Percentiles rank a stretch among this genome's conserved stretches.
phyloP scores from a whole-genome alignment of 805 yeast genomes.

The Ogataea minuta region DNA sequence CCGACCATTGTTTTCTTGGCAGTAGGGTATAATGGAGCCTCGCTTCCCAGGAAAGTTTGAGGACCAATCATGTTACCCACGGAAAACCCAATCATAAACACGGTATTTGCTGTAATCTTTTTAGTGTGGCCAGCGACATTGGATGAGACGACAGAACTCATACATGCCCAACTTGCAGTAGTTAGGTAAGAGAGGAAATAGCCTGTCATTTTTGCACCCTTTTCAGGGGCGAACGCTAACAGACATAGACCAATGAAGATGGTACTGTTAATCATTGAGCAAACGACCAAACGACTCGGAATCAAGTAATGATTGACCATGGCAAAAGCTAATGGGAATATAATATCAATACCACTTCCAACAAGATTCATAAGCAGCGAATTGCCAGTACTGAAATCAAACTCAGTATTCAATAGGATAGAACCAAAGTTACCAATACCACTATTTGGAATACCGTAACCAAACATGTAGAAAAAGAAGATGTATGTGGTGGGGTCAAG shows the following conservation, averaged over 20 bases:
- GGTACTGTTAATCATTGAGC: constrained; percentile 22
- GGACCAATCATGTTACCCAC: constrained; percentile 58
- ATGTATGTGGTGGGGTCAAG: constrained; percentile 49
- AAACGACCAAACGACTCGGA: constrained; percentile 25
- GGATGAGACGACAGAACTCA: constrained; percentile 39
- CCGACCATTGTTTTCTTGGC: constrained; percentile 40
- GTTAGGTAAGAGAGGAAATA: constrained; percentile 23
- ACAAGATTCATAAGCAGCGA: constrained; percentile 36
- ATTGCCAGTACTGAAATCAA: constrained; percentile 28
- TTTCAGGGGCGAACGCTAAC: constrained; percentile 32
- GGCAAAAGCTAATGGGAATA: constrained; percentile 33
- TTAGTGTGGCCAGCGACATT: constrained; percentile 59
- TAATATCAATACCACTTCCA: constrained; percentile 35
- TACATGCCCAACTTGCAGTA: constrained; percentile 26
- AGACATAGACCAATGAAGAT: constrained; percentile 32
- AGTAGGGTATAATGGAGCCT: constrained; percentile 44
- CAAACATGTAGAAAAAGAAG: constrained; percentile 42
- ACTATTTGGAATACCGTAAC: constrained; percentile 52
- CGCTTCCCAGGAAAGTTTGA: constrained; percentile 42
- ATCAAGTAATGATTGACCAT: constrained; percentile 23
- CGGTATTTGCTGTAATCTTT: constrained; percentile 45
- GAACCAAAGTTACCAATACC: constrained; percentile 48
- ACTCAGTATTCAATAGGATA: constrained; percentile 37
- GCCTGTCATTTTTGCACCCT: constrained; percentile 27
- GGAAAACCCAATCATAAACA: constrained; percentile 47